Evolutionary conservation across 2,329 filamentous ascomycete species (phyloP), one percentile per base, ranked within the genome.

Genomic region (Fonsecaea pedrosoi): DNA sequence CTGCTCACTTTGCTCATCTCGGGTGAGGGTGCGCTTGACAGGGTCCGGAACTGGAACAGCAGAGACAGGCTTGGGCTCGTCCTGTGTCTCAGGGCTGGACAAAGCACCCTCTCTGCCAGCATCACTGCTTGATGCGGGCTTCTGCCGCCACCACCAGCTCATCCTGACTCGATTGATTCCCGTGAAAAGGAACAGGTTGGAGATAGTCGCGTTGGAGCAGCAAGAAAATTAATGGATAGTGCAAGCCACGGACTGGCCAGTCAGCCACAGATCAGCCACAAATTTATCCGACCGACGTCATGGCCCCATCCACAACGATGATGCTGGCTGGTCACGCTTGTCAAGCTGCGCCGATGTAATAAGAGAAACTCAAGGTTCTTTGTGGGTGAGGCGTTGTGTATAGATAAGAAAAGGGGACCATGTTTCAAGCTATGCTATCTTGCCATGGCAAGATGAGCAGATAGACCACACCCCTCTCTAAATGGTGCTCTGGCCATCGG

Each of bases 1-100:
- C 59, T 81, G 78, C 69, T 87, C 83, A 70, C 83, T 82, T 74
- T 82, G 77, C 73, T 85, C 80, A 70, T 82, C 77, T 72, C 81
- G 77, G 67, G 78, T 75, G 72, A 78, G 63, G 71, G 68, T 55
- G 75, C 74, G 38, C 67, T 71, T 65, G 70, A 71, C 63, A 69
- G 73, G 68, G n/a, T 69, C 67, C 10, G 61, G 34, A n/a, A 59
- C 56, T 6, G 70, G 56, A 54, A 60, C 9, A 65, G 34, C 34
- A 54, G 70, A 60, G 64, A 68, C 54, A 65, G 64, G 50, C 65
- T 69, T 13, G 2, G 30, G n/a, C 30, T 50, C 48, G 37, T 62
- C 38, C 37, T 34, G 40, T 13, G 40, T 21, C 13, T 59, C 21
- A 10, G 60, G 32, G 25, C 4, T 12, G 40, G 40, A 40, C 25